Conservation (phyloP, 768 basidiomycete genomes). For the Gelatoporia subvermispora region DNA sequence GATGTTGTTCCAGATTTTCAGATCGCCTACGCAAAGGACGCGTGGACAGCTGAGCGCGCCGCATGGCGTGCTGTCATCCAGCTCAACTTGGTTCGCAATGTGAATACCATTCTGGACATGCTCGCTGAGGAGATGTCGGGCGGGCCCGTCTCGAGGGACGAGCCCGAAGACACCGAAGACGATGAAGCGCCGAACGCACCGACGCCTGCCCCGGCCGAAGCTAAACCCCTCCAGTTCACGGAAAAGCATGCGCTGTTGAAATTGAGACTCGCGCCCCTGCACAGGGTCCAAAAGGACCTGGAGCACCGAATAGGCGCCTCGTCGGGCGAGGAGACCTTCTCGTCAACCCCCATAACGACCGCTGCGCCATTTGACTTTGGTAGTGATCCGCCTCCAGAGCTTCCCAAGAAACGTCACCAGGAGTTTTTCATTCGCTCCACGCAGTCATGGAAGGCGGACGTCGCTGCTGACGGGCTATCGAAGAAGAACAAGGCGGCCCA, state of each 20-base stretch:
- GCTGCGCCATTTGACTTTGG: too few relatives aligned
- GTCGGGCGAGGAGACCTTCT: slow-evolving; percentile 35
- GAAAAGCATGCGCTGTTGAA: slow-evolving; percentile 60
- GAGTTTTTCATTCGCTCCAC: slow-evolving; percentile 28
- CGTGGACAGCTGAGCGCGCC: slow-evolving; percentile 66
- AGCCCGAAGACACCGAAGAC: slow-evolving; percentile 6
- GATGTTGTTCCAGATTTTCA: slow-evolving; percentile 54
- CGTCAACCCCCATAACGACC: slow-evolving; percentile 5
- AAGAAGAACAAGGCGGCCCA: slow-evolving; percentile 9
- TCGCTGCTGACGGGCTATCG: neutral
- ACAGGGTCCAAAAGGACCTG: slow-evolving; percentile 52
- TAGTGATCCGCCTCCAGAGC: neutral
- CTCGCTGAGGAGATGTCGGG: slow-evolving; percentile 52
- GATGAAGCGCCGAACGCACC: neutral
- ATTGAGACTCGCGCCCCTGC: slow-evolving; percentile 53
- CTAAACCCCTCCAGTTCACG: slow-evolving; percentile 37
- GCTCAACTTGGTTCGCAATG: slow-evolving; percentile 71
- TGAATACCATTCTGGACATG: slow-evolving; percentile 60
- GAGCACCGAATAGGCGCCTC: slow-evolving; percentile 58
- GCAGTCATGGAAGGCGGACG: slow-evolving; percentile 24
- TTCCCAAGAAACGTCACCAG: slow-evolving; percentile 6
- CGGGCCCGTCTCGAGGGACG: slow-evolving; percentile 5
- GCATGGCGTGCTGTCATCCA: slow-evolving; percentile 78
- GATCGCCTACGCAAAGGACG: slow-evolving; percentile 54
- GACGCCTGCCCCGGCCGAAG: neutral